Evolutionary conservation across 352 stramenopile genomes (phyloP), one percentile per base, ranked within the genome.

Genomic region (Thraustochytrium sp.): DNA sequence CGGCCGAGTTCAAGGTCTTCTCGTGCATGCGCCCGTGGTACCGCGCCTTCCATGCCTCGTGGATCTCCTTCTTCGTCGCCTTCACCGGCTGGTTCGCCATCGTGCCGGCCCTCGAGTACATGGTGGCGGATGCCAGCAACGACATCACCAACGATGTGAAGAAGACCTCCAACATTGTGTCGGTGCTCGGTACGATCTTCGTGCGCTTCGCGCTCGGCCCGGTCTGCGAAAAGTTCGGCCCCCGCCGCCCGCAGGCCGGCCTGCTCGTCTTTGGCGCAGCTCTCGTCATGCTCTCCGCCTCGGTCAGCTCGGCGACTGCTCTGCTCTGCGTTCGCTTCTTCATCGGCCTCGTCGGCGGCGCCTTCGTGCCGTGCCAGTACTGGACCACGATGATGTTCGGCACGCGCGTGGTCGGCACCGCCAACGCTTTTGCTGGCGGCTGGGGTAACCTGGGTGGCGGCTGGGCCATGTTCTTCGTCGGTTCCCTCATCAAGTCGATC

Each of bases 51-150:
- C 93, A 97, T 87, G 85, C 92, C 73, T 90, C 92, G 38, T 98
- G 93, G 93, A 88, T 97, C 31, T 93, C 89, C 53, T 95, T 94
- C 84, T 97, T 98, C 88, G 91, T 90, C 48, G 94, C 93, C 44
- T 98, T 98, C 88, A 89, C 97, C 86, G 93, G 94, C 75, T 98
- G 93, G 93, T 98, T 98, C 87, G 90, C 92, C 46, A 96, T 97
- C 85, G 93, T 94, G 1, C 95, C 95, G 1, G 42, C 44, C 5
- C 68, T 80, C 51, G 68, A 80, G 51, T 80, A 80, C 23, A 91
- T 98, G 59, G 92, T 98, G 75, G 90, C 92, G 0, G 90, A 96
- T 59, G 95, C 98, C 84, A 93, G 93, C 85, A 87, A 89, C 9
- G 89, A 93, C 53, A 86, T 98, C 29, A 87, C 82, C 0, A 87